These are phyloP conservation scores for Przewalskia tangutica DNA, from an alignment of 257 asterid genomes.

Conservation along the genomic window DNA sequence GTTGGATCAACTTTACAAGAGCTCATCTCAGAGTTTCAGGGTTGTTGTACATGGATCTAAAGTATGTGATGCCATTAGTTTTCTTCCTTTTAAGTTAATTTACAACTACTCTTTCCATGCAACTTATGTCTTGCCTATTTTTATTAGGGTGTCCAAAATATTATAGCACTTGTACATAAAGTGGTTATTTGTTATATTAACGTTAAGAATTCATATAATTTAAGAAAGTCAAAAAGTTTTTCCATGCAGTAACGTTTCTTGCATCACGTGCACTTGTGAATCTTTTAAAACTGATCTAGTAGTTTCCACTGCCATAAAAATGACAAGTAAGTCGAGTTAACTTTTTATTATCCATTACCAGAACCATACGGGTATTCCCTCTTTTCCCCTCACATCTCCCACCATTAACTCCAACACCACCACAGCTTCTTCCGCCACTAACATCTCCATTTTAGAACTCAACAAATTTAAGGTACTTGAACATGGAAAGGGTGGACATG, in stretches of 20 bases:
- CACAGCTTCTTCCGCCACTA: not conserved
- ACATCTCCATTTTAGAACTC: constrained; percentile 41
- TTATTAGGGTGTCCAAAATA: not conserved
- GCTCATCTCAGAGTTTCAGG: constrained; percentile 94
- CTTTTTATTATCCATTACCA: constrained; percentile 25
- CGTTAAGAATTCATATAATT: not conserved
- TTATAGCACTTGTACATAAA: not conserved
- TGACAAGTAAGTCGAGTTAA: too few species aligned
- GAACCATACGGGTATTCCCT: constrained; percentile 48
- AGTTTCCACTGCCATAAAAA: not conserved
- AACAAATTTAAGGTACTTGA: constrained; percentile 74
- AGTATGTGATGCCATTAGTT: constrained; percentile 33
- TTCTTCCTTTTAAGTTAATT: constrained; percentile 4
- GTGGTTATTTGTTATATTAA: not conserved
- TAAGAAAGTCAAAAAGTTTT: not conserved
- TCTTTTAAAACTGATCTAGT: not conserved
- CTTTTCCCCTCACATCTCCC: constrained; percentile 42
- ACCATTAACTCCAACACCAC: constrained; percentile 13
- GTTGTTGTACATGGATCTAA: constrained; percentile 98
- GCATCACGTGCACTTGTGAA: not conserved
- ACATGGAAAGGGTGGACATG: constrained; percentile 80
- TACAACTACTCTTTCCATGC: not conserved
- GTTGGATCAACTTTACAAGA: constrained; percentile 96
- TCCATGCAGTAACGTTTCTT: not conserved
- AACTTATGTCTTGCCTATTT: not conserved